Conservation (phyloP, 805 yeast genomes). For the Metschnikowia sp. region DNA sequence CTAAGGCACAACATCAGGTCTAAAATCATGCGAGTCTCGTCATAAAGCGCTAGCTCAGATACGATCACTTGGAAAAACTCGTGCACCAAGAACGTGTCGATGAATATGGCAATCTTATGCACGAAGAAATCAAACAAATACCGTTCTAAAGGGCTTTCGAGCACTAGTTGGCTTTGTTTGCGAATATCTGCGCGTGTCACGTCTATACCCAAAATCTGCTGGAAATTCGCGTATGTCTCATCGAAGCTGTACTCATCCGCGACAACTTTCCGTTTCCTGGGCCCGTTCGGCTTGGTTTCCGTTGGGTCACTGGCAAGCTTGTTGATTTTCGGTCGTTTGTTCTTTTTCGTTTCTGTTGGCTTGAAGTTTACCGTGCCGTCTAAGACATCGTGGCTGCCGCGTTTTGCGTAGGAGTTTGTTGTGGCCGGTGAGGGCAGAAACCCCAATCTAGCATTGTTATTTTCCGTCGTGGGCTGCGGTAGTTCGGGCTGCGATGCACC, state of each 20-base stretch:
- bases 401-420: background rate
- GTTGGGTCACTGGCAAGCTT: slow-evolving; percentile 22
- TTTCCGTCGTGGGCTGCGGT: no score
- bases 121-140: slow-evolving; percentile 34
- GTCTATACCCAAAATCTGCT: slow-evolving; percentile 20
- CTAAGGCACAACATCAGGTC: slow-evolving; percentile 36
- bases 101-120: slow-evolving; percentile 24
- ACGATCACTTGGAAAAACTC: slow-evolving; percentile 29
- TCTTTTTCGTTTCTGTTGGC: slow-evolving; percentile 36
- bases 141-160: slow-evolving; percentile 24
- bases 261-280: slow-evolving; percentile 1
- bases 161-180: slow-evolving; percentile 9
- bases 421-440: background rate
- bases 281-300: slow-evolving; percentile 1
- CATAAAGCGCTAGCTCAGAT: slow-evolving; percentile 35
- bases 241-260: slow-evolving; percentile 26
- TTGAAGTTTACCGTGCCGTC: slow-evolving; percentile 21
- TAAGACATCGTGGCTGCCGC: background rate
- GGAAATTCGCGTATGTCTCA: slow-evolving; percentile 23
- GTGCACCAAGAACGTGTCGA: slow-evolving; percentile 32
- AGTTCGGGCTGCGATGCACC: background rate
- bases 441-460: no score
- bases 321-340: slow-evolving; percentile 36
- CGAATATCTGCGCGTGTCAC: slow-evolving; percentile 10
- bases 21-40: slow-evolving; percentile 37